Base-by-base conservation (phyloP, 352 stramenopile genomes). In the Saprolegnia parasitica region DNA sequence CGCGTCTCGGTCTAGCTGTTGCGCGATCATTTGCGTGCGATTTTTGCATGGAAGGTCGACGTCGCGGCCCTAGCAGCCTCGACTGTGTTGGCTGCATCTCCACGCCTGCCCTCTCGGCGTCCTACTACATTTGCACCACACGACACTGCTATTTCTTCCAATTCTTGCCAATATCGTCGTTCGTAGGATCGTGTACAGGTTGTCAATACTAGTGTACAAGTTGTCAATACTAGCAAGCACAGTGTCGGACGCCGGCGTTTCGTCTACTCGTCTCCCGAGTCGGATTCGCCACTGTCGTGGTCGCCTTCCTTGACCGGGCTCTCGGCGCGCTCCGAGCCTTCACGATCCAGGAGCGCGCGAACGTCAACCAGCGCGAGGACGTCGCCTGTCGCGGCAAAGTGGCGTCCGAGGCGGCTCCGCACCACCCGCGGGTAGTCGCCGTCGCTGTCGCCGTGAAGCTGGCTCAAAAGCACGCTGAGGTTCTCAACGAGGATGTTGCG, bases 401-500 rank as follows among this genome's bases (percentile, higher is more conserved):
- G 74, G 71, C 79, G 73, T 8, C 76, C 78, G 39, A 86, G 76
- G 15, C 79, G 72, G 1, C 74, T 75, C 39, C 83, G 75, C 8
- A 73, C 78, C 6, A 81, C 73, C 46, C 73, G 77, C 20, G 79
- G 79, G 52, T 81, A 87, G 64, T 87, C 77, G 35, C 79, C 77
- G 42, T 87, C 79, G 18, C 63, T 60, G 57, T 84, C 79, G 45
- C 79, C 78, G 49, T 83, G 80, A 65, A 82, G 77, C 45, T 77
- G 71, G 10, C 73, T 68, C 45, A 85, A 49, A 20, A 87, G 65
- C 24, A 72, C 71, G 0, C 80, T 73, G 29, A 87, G 72, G 60
- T 81, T 81, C 50, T 85, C 80, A 0, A 79, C 75, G 9, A 87
- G 29, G 16, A 85, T 73, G 52, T 83, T 85, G 62, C 80, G 77